A percentile compares a stretch with the other conserved stretches of the same genome.
These are phyloP conservation scores for Cladosporium sp. DNA, from an alignment of 2,329 filamentous ascomycete species.

Conservation along the genomic window DNA sequence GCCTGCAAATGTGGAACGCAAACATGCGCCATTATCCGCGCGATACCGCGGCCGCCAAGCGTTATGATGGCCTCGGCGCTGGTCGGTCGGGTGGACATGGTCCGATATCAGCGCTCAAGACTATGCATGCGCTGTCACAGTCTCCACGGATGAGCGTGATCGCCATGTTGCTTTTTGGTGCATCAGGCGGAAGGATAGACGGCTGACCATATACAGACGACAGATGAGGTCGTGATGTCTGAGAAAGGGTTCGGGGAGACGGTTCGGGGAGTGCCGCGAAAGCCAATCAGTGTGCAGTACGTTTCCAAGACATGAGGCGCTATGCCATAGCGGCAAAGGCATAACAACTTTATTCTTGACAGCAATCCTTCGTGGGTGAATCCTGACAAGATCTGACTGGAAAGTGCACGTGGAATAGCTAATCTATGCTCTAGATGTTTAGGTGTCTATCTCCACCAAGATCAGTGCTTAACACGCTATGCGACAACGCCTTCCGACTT, in stretches of 20 bases:
- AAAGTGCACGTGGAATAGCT: background rate
- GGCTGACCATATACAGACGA: background rate
- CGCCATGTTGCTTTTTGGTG: background rate
- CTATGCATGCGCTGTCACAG: slow-evolving; percentile 14
- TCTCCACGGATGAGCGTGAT: background rate
- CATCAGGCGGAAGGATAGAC: background rate
- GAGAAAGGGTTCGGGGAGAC: background rate
- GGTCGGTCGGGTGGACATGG: slow-evolving; percentile 2
- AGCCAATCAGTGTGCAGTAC: background rate
- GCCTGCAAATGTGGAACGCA: background rate
- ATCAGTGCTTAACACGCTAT: slow-evolving; percentile 32
- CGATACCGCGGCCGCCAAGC: background rate
- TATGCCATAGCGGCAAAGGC: slow-evolving; percentile 13
- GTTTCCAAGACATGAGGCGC: slow-evolving; percentile 7
- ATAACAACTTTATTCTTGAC: slow-evolving; percentile 6
- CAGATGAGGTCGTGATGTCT: slow-evolving; percentile 7
- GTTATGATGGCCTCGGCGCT: slow-evolving; percentile 7
- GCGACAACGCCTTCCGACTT: slow-evolving; percentile 68
- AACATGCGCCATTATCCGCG: slow-evolving; percentile 10
- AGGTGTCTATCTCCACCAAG: background rate
- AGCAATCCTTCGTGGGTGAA: slow-evolving; percentile 11
- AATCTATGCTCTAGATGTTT: background rate
- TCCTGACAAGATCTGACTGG: background rate
- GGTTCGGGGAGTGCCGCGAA: slow-evolving; percentile 15
- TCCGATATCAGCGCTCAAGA: background rate